A percentile compares a stretch with the other conserved stretches of the same genome.
These are phyloP conservation scores for Saturnispora serradocipensis DNA, from an alignment of 805 yeast species.

Conservation along the genomic window DNA sequence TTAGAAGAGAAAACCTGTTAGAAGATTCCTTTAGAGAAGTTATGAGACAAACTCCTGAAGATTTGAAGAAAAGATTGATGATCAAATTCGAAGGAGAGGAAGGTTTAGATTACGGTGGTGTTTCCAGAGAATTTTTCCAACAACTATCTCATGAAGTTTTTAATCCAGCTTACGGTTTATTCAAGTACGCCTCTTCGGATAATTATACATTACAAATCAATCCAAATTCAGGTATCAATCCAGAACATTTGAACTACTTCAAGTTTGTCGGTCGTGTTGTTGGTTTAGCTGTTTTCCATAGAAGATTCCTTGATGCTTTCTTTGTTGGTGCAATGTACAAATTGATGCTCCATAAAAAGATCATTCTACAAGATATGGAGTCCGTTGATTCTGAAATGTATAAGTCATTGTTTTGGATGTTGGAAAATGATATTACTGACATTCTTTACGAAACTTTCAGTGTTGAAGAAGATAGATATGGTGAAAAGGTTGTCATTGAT, in stretches of 20 bases:
- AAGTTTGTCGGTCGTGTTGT: slow-evolving; percentile 97
- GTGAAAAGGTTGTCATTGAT: slow-evolving; percentile 83
- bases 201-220: slow-evolving; percentile 96
- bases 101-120: slow-evolving; percentile 99
- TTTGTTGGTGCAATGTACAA: slow-evolving; percentile 97
- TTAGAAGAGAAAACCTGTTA: slow-evolving; percentile 89
- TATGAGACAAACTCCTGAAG: slow-evolving; percentile 98
- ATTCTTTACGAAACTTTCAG: slow-evolving; percentile 83
- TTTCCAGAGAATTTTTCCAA: slow-evolving; percentile 95
- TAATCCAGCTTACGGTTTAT: slow-evolving; percentile 94
- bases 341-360: slow-evolving; percentile 94
- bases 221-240: slow-evolving; percentile 94
- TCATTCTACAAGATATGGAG: slow-evolving; percentile 93
- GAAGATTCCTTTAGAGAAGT: slow-evolving; percentile 98
- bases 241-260: slow-evolving; percentile 96
- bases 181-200: slow-evolving; percentile 96
- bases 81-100: slow-evolving; percentile 98
- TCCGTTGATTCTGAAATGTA: slow-evolving; percentile 97
- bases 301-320: slow-evolving; percentile 95
- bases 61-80: slow-evolving; percentile 94
- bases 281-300: slow-evolving; percentile 96
- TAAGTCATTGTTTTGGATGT: slow-evolving; percentile 89
- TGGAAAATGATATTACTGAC: slow-evolving; percentile 88
- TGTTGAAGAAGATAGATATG: slow-evolving; percentile 84
- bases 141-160: slow-evolving; percentile 96